Evolutionary conservation across 2,329 filamentous ascomycete genomes (phyloP).

Genomic region (Scedosporium boydii): DNA sequence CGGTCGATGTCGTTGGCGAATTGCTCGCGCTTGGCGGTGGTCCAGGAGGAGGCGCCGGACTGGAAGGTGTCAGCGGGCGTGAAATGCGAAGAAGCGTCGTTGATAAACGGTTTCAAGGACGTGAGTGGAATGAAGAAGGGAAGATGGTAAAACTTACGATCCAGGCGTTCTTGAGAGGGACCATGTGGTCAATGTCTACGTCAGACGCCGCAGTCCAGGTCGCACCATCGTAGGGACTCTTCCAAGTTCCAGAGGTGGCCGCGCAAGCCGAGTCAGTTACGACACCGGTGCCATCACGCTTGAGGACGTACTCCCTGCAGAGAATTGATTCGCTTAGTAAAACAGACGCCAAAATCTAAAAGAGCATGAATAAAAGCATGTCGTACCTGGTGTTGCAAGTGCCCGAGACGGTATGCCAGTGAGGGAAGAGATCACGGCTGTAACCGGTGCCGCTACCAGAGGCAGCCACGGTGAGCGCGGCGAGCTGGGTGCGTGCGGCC

Average conservation of each 20-base stretch:
- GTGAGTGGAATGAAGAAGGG: no score
- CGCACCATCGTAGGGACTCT: constrained; percentile 63
- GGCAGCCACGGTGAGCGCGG: constrained; percentile 45
- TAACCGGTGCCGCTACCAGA: constrained; percentile 48
- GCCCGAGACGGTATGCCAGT: constrained; percentile 58
- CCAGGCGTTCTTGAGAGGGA: constrained; percentile 75
- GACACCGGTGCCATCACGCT: constrained; percentile 62
- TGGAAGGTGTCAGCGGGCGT: constrained; percentile 16
- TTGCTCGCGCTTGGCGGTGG: constrained; percentile 50
- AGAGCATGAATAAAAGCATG: background rate
- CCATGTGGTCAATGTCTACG: constrained; percentile 76
- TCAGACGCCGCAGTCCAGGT: constrained; percentile 60
- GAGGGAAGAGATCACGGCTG: constrained; percentile 58
- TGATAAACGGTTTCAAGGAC: no score
- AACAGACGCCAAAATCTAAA: background rate
- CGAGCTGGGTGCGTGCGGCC: constrained; percentile 48
- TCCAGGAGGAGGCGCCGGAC: constrained; percentile 67
- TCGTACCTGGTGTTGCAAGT: constrained; percentile 56
- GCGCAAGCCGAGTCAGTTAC: constrained; percentile 49
- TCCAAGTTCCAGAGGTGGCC: constrained; percentile 59
- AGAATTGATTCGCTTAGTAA: background rate
- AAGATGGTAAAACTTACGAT: constrained; percentile 34
- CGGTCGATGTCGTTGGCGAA: constrained; percentile 72
- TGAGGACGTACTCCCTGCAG: constrained; percentile 54
- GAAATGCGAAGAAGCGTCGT: no score